Conservation (phyloP, 805 yeast species). For the Metschnikowia sp. region DNA sequence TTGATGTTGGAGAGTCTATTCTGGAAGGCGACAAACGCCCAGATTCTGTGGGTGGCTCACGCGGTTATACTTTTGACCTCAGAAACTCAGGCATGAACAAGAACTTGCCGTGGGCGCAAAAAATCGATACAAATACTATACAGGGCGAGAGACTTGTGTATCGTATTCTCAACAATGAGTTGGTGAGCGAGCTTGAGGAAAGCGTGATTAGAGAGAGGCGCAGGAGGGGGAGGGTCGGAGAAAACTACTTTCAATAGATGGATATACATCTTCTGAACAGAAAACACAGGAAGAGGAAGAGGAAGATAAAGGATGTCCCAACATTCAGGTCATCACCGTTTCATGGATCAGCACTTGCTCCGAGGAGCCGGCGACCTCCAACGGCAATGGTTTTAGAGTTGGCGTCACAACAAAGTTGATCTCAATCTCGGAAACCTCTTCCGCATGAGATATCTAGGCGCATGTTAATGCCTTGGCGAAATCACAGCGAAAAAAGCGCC, state of each 20-base stretch:
- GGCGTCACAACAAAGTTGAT: slow-evolving; percentile 28
- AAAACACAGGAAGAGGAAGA: background rate
- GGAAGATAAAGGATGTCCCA: slow-evolving; percentile 51
- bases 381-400: slow-evolving; percentile 98
- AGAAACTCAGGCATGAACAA: slow-evolving; percentile 49
- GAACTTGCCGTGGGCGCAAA: slow-evolving; percentile 44
- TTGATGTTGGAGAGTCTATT: slow-evolving; percentile 1
- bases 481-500: slow-evolving; percentile 4
- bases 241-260: slow-evolving; percentile 29
- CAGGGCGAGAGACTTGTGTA: slow-evolving; percentile 13
- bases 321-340: slow-evolving; percentile 92
- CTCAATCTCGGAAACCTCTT: slow-evolving; percentile 22
- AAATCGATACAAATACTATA: slow-evolving; percentile 10
- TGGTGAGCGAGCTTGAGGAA: slow-evolving; percentile 30
- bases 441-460: slow-evolving; percentile 11
- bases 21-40: background rate
- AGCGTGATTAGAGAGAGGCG: slow-evolving; percentile 29
- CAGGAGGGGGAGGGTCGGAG: slow-evolving; percentile 43
- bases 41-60: background rate
- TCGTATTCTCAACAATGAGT: slow-evolving; percentile 30
- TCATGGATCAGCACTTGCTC: slow-evolving; percentile 77
- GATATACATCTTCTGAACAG: too few relatives aligned
- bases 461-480: slow-evolving; percentile 17
- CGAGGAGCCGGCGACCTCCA: slow-evolving; percentile 76
- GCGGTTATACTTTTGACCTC: slow-evolving; percentile 30